phyloP scores from a whole-genome alignment of 179 eudicot genomes.

The Camellia oleifera region DNA sequence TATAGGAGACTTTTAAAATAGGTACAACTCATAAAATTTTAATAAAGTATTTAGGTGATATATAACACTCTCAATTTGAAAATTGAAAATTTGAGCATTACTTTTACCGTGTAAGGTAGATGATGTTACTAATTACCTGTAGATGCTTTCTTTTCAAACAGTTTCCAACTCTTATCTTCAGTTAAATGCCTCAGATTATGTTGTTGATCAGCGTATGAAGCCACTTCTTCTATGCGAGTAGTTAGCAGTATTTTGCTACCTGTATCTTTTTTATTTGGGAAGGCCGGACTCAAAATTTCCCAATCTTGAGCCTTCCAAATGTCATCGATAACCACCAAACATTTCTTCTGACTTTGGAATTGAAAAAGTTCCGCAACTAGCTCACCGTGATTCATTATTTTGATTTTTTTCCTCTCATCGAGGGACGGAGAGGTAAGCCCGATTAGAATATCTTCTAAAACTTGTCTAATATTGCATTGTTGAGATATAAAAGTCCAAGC shows the following conservation, averaged over 20 bases:
- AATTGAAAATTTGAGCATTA: too few species aligned
- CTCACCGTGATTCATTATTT: neutral
- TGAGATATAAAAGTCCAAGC: conserved; percentile 29
- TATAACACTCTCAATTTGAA: too few species aligned
- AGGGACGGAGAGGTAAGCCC: neutral
- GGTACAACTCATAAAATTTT: too few species aligned
- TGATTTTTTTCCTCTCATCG: neutral
- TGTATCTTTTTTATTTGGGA: neutral
- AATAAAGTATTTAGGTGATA: too few species aligned
- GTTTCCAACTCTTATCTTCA: conserved; percentile 24
- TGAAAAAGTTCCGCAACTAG: conserved; percentile 5
- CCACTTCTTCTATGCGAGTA: conserved; percentile 5
- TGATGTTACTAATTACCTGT: neutral
- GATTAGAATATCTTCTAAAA: conserved; percentile 14
- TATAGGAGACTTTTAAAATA: too few species aligned
- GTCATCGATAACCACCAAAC: conserved; percentile 28
- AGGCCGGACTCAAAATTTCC: neutral
- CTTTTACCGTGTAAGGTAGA: too few species aligned
- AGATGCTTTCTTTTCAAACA: conserved; percentile 16
- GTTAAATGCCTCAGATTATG: neutral
- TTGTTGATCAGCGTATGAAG: neutral
- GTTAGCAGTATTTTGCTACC: neutral
- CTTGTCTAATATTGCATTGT: neutral
- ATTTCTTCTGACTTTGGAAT: conserved; percentile 3
- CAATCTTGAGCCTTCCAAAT: conserved; percentile 19